Base-by-base conservation (phyloP, 768 basidiomycete species). In the Xerocomellus amylosporus region DNA sequence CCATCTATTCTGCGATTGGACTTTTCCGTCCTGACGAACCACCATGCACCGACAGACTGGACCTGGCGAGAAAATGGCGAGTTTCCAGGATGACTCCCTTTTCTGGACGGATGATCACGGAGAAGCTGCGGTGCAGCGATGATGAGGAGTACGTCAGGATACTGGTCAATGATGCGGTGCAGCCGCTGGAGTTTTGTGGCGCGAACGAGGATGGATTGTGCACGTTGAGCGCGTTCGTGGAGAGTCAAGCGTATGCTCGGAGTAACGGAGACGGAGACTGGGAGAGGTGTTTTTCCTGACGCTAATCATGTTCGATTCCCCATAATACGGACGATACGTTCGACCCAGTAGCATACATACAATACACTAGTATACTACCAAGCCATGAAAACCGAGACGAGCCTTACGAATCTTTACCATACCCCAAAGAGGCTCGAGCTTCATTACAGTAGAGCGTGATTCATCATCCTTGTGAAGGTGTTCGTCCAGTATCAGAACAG, bases 131-230 rank as follows among this genome's bases (percentile, higher is more conserved):
- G 15, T 91, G 88, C 55, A 46, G 15, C 2, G 55, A 54, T 2
- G 37, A 12, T 1, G 62, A 17, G 42, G 77, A 79, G 58, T 85
- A 78, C 61, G 81, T 94, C 26, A 75, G 92, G 58, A 75, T 94
- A n/a, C 71, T 94, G 20, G 84, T 94, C 52, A 88, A 92, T 56
- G 88, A 93, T 58, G 85, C 79, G 6, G 63, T 88, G 31, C 84
- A 86, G 66, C 79, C 83, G 0, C 64, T 87, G 34, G 73, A 71
- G 45, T 86, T 90, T 63, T 89, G 87, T 62, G 77, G 75, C 20
- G 82, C 74, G 60, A 69, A 64, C 37, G 58, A 69, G 42, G 64
- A 83, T 49, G 83, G 88, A 10, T 42, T 93, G 55, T 94, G 91
- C 63, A 66, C 73, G 51, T 63, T 96, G 47, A 70, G 77, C 8